Evolutionary conservation across 805 yeast species (phyloP).

Genomic region (Dipodascus geniculatus): DNA sequence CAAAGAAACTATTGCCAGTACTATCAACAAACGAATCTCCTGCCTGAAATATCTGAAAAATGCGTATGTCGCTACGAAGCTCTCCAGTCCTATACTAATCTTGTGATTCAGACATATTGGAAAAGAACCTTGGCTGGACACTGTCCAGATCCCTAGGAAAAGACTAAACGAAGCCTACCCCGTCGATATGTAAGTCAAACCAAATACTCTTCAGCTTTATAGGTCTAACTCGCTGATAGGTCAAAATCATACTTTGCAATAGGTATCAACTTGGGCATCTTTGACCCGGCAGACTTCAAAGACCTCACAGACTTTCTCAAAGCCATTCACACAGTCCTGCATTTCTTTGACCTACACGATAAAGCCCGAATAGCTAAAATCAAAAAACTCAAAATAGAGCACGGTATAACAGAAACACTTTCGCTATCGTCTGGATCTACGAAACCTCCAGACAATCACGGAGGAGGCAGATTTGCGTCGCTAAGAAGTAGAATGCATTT

Average conservation of each 20-base stretch:
- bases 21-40: not conserved
- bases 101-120: conserved; percentile 3
- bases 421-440: not conserved
- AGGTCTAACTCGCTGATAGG: too few species aligned
- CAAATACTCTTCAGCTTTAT: conserved; percentile 1
- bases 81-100: not conserved
- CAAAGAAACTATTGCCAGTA: not conserved
- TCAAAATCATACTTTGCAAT: conserved; percentile 9
- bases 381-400: not conserved
- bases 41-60: not conserved
- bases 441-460: not conserved
- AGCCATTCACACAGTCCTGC: conserved; percentile 7
- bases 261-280: conserved; percentile 7
- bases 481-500: not conserved
- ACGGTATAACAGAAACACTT: not conserved
- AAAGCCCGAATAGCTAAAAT: not conserved
- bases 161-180: not conserved
- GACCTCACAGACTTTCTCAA: conserved; percentile 4
- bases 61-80: not conserved
- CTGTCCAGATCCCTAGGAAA: not conserved
- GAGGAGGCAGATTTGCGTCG: not conserved
- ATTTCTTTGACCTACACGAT: conserved; percentile 6
- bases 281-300: conserved; percentile 1
- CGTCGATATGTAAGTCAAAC: conserved; percentile 6
- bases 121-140: conserved; percentile 4